Percentiles rank a stretch among this genome's conserved stretches.
These are phyloP conservation scores for Phytophthora syringae DNA, from an alignment of 352 stramenopile species.

Conservation along the genomic window DNA sequence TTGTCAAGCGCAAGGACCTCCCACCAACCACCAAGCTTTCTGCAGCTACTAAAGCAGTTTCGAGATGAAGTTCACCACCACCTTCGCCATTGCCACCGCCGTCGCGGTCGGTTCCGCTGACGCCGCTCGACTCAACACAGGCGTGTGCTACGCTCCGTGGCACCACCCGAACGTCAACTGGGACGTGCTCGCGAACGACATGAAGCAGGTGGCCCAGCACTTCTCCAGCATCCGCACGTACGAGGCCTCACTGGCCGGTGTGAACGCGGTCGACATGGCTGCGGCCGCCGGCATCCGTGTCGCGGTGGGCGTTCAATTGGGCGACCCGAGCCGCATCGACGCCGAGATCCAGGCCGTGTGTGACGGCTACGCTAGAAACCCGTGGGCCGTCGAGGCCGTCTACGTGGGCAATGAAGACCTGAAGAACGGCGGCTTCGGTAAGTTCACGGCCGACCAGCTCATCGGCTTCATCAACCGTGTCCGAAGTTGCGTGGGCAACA, in stretches of 20 bases:
- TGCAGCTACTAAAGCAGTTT: conserved; percentile 33
- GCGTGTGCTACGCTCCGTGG: conserved; percentile 68
- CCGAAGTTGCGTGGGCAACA: conserved; percentile 48
- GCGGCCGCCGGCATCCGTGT: conserved; percentile 54
- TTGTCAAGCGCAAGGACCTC: conserved; percentile 25
- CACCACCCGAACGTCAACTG: conserved; percentile 48
- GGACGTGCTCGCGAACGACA: conserved; percentile 44
- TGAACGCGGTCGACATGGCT: conserved; percentile 59
- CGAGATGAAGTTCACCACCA: conserved; percentile 25
- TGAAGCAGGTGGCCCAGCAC: conserved; percentile 43
- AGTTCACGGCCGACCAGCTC: conserved; percentile 43
- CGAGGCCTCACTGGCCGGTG: conserved; percentile 50
- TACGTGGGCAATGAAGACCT: conserved; percentile 83
- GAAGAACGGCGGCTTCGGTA: conserved; percentile 47
- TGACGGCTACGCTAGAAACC: conserved; percentile 41
- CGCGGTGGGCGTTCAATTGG: conserved; percentile 63
- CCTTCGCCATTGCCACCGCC: conserved; percentile 7
- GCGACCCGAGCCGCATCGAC: conserved; percentile 42
- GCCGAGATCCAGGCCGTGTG: conserved; percentile 66
- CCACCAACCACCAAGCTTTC: conserved; percentile 17
- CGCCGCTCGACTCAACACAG: conserved; percentile 15
- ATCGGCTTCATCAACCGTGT: conserved; percentile 54
- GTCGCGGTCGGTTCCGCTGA: conserved; percentile 14
- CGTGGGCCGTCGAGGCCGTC: conserved; percentile 54
- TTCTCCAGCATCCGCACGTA: conserved; percentile 72